Base-by-base conservation (phyloP, 805 yeast genomes). In the Candida yuanshanica region DNA sequence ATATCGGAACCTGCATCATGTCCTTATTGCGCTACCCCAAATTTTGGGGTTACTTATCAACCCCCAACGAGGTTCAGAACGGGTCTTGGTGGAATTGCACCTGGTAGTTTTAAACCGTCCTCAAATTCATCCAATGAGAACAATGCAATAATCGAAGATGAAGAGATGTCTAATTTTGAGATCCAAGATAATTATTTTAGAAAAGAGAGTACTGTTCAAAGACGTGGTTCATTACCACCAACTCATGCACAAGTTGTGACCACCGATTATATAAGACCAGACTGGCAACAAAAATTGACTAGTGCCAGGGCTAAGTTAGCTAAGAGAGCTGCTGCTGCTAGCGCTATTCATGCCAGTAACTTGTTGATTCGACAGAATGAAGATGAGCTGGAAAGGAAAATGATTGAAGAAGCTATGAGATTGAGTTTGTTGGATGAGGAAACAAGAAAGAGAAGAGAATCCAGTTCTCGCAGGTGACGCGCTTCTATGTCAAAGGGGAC, bases 271-370 rank as follows among this genome's bases (percentile, higher is more conserved):
- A 85, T 91, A 33, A 72, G 97, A 38, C 98, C 99, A 1, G 96
- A 87, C 56, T 91, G 99, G 99, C 89, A 86, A 53, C 63, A 70
- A 16, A 83, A 79, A 48, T 71, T 91, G 36, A 68, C 72, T 8
- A 70, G 77, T 38, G 95, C 96, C 5, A 74, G 90, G 38, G 73
- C 81, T 44, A 81, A 81, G 49, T 65, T 88, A 26, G 96, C 95
- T 0, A 74, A 95, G 43, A 74, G 88, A 53, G 81, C 96, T 0
- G 97, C 97, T 0, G 87, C 95, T 12, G 98, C 98, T 0, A 86
- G 87, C 25, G 96, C 96, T 1, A 76, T 91, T 31, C 98, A 91
- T 62, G 90, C 95, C 2, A 79, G 95, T 11, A 88, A 89, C 42
- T 72, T 87, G 52, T 58, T 88, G 24, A 68, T 82, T 13, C 68